These are phyloP conservation scores for Allantophomopsis cytisporea DNA, from an alignment of 2,329 filamentous ascomycete genomes.

Conservation along the genomic window DNA sequence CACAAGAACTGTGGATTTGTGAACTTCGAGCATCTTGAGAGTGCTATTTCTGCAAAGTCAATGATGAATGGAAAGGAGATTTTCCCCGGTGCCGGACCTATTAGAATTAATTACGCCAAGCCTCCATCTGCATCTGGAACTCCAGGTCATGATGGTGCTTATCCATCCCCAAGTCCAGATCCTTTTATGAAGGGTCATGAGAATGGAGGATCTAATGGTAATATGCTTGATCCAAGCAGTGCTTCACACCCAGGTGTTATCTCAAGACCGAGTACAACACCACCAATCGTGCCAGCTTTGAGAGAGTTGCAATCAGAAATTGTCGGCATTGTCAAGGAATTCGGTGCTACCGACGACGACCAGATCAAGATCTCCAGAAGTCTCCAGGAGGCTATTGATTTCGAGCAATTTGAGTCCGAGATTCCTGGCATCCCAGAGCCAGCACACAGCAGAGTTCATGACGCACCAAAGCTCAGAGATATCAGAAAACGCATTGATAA, in stretches of 20 bases:
- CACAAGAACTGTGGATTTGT: conserved; percentile 99
- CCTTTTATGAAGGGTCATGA: conserved; percentile 50
- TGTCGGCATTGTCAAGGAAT: conserved; percentile 71
- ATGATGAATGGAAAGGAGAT: conserved; percentile 94
- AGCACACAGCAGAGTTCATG: conserved; percentile 76
- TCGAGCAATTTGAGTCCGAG: conserved; percentile 60
- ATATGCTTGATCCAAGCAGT: conserved; percentile 20
- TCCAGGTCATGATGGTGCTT: conserved; percentile 76
- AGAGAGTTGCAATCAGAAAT: conserved; percentile 74
- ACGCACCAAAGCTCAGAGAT: conserved; percentile 87
- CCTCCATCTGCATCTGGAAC: conserved; percentile 83
- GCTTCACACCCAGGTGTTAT: conserved; percentile 23
- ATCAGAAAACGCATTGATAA: conserved; percentile 98
- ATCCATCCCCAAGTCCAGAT: conserved; percentile 84
- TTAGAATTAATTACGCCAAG: conserved; percentile 95
- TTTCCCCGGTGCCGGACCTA: conserved; percentile 88
- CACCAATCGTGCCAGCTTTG: conserved; percentile 58
- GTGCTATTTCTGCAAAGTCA: conserved; percentile 77
- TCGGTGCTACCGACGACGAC: conserved; percentile 76
- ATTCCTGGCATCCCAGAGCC: conserved; percentile 85
- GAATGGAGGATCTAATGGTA: conserved; percentile 23
- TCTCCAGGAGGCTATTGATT: conserved; percentile 67
- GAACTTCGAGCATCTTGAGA: conserved; percentile 88
- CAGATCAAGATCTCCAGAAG: conserved; percentile 55
- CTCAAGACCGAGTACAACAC: conserved; percentile 28